These are phyloP conservation scores for Puccinellia tenuiflora DNA, from an alignment of 176 grass and related monocot species.

Conservation along the genomic window DNA sequence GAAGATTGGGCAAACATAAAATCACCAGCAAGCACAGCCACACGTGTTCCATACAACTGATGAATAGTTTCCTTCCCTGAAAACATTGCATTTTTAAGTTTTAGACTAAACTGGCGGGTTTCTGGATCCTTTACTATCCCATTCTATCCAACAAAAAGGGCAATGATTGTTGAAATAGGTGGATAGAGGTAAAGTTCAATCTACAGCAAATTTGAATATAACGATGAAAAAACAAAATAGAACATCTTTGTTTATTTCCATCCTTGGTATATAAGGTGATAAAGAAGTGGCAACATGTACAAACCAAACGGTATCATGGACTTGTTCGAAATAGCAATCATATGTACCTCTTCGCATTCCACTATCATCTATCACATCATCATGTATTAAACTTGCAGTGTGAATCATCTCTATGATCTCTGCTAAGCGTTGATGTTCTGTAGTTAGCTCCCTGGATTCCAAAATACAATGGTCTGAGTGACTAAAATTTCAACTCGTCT, in stretches of 20 bases:
- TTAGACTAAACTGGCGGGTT: no score
- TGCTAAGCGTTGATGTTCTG: slow-evolving; percentile 69
- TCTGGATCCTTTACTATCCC: no score
- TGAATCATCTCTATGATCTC: slow-evolving; percentile 99
- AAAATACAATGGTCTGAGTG: slow-evolving; percentile 9
- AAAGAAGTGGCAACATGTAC: no score
- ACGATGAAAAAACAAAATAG: no score
- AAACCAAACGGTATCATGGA: no score
- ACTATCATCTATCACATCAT: slow-evolving; percentile 95
- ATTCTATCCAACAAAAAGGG: no score
- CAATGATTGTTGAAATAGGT: no score
- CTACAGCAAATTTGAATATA: no score
- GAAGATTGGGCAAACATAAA: slow-evolving; percentile 99
- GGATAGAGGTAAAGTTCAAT: no score
- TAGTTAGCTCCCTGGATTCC: slow-evolving; percentile 64
- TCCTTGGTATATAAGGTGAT: no score
- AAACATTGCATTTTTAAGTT: slow-evolving; percentile 1
- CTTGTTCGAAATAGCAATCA: background rate
- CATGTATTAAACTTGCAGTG: slow-evolving; percentile 97
- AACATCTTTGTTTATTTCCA: no score
- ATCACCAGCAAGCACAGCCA: slow-evolving; percentile 89
- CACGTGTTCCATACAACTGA: slow-evolving; percentile 79
- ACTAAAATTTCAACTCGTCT: background rate
- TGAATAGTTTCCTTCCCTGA: slow-evolving; percentile 86
- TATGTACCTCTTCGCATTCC: slow-evolving; percentile 80